Evolutionary conservation across 495 filamentous ascomycete genomes (phyloP).

Genomic region (Aspergillus incahuasiensis): DNA sequence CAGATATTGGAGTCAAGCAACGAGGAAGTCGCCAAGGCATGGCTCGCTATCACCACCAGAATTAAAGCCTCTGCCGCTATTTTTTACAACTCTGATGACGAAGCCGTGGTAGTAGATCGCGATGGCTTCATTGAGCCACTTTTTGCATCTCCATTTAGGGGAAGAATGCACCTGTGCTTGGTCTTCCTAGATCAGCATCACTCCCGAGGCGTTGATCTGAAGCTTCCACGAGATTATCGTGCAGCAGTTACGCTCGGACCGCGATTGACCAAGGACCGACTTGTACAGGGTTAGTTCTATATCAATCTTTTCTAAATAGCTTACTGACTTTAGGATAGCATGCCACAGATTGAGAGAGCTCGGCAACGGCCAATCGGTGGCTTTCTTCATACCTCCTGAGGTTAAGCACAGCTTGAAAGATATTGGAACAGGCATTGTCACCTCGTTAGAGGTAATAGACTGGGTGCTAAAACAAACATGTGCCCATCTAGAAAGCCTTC

Average conservation of each 20-base stretch:
- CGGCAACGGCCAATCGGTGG: constrained; percentile 52
- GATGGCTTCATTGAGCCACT: constrained; percentile 43
- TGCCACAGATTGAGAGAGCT: constrained; percentile 59
- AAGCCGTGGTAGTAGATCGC: constrained; percentile 39
- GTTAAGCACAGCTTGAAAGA: constrained; percentile 24
- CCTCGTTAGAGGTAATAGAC: no score
- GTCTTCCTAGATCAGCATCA: constrained; percentile 74
- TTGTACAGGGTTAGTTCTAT: constrained; percentile 60
- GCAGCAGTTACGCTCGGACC: constrained; percentile 68
- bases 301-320: not conserved
- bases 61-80: constrained; percentile 43
- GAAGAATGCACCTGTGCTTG: constrained; percentile 55
- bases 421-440: no score
- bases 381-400: constrained; percentile 47
- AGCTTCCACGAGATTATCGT: constrained; percentile 49
- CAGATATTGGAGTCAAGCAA: constrained; percentile 63
- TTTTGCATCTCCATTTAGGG: constrained; percentile 52
- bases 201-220: constrained; percentile 69
- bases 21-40: constrained; percentile 34
- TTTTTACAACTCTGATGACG: constrained; percentile 49
- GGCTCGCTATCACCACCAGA: constrained; percentile 40
- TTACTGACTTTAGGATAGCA: constrained; percentile 28
- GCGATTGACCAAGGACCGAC: constrained; percentile 60
- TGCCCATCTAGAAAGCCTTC: constrained; percentile 2
- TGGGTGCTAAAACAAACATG: constrained; percentile 15